These are phyloP conservation scores for Trifolium repens DNA, from an alignment of 306 rosid genomes.

Conservation along the genomic window DNA sequence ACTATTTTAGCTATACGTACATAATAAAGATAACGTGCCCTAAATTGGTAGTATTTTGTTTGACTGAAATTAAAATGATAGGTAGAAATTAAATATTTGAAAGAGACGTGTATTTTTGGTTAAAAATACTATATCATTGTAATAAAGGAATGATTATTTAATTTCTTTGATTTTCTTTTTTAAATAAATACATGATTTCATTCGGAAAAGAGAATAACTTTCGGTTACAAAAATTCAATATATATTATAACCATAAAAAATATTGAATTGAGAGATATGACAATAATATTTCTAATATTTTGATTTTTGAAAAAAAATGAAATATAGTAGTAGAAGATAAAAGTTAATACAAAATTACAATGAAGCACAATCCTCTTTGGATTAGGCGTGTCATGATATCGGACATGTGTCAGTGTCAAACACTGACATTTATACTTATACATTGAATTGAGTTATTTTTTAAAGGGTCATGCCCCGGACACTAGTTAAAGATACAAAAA, in stretches of 20 bases:
- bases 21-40: not conserved
- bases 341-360: too few species aligned
- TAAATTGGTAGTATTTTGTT: not conserved
- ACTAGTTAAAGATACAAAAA: too few species aligned
- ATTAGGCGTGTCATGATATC: too few species aligned
- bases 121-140: not conserved
- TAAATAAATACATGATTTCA: not conserved
- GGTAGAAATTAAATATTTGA: not conserved
- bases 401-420: too few species aligned
- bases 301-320: not conserved
- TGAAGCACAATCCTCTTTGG: too few species aligned
- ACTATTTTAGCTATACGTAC: too few species aligned
- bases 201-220: not conserved
- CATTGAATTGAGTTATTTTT: too few species aligned
- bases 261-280: not conserved
- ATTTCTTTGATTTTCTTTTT: not conserved
- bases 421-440: too few species aligned
- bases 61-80: not conserved
- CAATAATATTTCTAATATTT: not conserved
- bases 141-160: not conserved
- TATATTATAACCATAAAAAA: too few species aligned
- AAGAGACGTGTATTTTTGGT: not conserved
- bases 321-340: too few species aligned
- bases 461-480: too few species aligned
- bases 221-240: too few species aligned